A percentile compares a stretch with the other conserved stretches of the same genome.
Conservation (phyloP, 441 rosid species). For the Adansonia madagascariensis region DNA sequence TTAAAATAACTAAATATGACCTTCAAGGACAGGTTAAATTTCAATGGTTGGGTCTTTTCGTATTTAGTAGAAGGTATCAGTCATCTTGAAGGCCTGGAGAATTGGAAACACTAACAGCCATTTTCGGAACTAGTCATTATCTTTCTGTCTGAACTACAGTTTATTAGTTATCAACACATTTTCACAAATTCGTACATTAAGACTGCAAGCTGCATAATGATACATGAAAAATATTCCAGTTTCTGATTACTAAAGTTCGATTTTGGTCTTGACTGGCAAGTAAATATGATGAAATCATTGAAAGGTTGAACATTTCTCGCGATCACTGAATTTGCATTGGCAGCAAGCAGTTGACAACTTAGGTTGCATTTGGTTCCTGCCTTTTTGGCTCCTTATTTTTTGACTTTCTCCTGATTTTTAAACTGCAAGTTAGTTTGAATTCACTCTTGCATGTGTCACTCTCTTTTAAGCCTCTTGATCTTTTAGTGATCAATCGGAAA, state of each 20-base stretch:
- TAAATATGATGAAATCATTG: neutral
- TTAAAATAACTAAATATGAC: neutral
- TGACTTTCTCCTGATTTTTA: neutral
- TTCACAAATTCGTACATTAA: neutral
- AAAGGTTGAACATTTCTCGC: slow-evolving; percentile 2
- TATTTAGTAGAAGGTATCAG: neutral
- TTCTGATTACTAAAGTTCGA: neutral
- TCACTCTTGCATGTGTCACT: neutral
- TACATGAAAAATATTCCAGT: neutral
- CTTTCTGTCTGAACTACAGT: neutral
- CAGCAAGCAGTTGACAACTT: neutral
- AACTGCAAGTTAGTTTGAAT: slow-evolving; percentile 9
- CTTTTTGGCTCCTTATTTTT: neutral
- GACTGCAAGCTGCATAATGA: neutral
- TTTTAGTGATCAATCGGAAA: neutral
- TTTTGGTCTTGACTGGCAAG: neutral
- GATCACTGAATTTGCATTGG: neutral
- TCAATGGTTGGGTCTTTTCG: neutral
- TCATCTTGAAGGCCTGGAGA: neutral
- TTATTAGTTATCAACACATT: neutral
- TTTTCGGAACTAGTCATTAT: neutral
- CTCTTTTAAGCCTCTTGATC: neutral
- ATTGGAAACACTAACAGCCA: neutral
- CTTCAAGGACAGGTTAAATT: neutral
- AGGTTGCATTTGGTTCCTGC: slow-evolving; percentile 8